These are phyloP conservation scores for Geotrichum ghanense DNA, from an alignment of 805 yeast species.

Conservation along the genomic window DNA sequence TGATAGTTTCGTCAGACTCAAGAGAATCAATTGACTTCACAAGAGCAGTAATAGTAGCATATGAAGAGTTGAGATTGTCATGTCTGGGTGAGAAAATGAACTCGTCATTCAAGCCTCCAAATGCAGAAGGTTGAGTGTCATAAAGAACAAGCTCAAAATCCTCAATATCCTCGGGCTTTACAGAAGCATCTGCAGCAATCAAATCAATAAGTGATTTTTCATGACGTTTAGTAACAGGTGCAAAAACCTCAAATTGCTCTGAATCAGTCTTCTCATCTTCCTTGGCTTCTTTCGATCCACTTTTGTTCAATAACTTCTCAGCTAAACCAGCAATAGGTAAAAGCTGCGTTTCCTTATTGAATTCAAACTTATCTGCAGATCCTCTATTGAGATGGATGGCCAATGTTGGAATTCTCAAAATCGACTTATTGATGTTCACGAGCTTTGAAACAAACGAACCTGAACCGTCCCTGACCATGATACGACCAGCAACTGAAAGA, in stretches of 20 bases:
- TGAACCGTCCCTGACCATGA: constrained; percentile 43
- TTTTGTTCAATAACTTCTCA: constrained; percentile 26
- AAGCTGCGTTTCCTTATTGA: constrained; percentile 79
- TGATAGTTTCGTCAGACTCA: constrained; percentile 43
- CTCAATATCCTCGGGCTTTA: constrained; percentile 48
- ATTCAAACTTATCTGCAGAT: constrained; percentile 60
- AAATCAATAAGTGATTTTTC: constrained; percentile 55
- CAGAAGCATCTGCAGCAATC: constrained; percentile 54
- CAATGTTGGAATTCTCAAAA: constrained; percentile 84
- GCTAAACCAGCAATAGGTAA: constrained; percentile 72
- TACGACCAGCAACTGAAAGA: constrained; percentile 84
- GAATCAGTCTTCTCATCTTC: constrained; percentile 12
- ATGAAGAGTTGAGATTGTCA: constrained; percentile 85
- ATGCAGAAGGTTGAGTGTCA: constrained; percentile 70
- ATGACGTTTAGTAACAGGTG: constrained; percentile 62
- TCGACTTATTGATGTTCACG: constrained; percentile 70
- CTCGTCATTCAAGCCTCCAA: constrained; percentile 88
- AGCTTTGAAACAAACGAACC: constrained; percentile 52
- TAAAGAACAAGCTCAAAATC: constrained; percentile 82
- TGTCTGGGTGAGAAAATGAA: constrained; percentile 85
- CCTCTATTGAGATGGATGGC: constrained; percentile 86
- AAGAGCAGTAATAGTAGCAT: constrained; percentile 62
- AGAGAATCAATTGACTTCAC: constrained; percentile 38
- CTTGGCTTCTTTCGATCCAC: constrained; percentile 14
- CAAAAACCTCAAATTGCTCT: constrained; percentile 43